A percentile compares a stretch with the other conserved stretches of the same genome.
phyloP scores from a whole-genome alignment of 169 alveolate species.

The Plasmodium sp. region DNA sequence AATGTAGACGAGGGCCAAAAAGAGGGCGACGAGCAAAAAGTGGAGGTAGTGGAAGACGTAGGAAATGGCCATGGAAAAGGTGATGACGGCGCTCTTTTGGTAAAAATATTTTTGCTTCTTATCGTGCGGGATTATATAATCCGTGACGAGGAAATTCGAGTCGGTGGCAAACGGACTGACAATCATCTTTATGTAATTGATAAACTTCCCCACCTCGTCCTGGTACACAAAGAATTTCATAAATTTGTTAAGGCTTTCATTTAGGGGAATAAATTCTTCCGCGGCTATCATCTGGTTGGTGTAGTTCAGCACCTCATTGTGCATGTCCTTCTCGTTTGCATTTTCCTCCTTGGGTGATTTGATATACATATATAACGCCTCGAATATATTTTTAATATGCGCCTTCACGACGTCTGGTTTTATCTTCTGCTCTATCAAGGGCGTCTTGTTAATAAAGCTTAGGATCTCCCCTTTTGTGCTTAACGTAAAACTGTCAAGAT shows the following conservation, averaged over 20 bases:
- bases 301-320: not conserved
- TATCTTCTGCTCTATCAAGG: conserved; percentile 41
- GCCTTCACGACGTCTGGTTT: not conserved
- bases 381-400: conserved; percentile 16
- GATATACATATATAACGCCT: conserved; percentile 28
- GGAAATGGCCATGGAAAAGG: conserved; percentile 63
- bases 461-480: conserved; percentile 6
- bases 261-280: not conserved
- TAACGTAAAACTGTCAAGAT: conserved; percentile 32
- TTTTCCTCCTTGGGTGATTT: not conserved
- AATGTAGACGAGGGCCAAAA: conserved; percentile 13
- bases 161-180: conserved; percentile 14
- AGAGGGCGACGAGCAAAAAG: conserved; percentile 23
- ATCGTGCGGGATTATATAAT: conserved; percentile 54
- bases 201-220: conserved; percentile 33
- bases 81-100: conserved; percentile 28
- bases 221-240: conserved; percentile 57
- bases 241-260: conserved; percentile 36
- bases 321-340: not conserved
- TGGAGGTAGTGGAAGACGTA: conserved; percentile 51
- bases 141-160: conserved; percentile 25
- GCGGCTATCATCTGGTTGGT: conserved; percentile 7
- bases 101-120: conserved; percentile 41
- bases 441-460: conserved; percentile 23
- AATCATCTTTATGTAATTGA: conserved; percentile 33